Base-by-base conservation (phyloP, 257 asterid species). In the Solanum neorickii region DNA sequence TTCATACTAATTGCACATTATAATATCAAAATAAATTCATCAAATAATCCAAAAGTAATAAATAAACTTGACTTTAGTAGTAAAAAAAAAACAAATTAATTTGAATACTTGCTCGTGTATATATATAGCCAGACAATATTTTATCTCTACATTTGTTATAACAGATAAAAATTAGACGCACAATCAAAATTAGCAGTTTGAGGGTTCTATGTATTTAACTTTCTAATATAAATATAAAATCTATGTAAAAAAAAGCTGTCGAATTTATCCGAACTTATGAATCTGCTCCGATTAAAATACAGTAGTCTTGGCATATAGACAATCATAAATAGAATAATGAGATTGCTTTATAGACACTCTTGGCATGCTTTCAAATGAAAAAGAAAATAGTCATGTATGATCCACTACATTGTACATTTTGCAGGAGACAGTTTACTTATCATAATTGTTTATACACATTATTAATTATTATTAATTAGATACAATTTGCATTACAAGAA, bases 331-430 rank as follows among this genome's bases (percentile, higher is more conserved):
- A 25, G 87, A 84, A 90, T 82, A 85, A 87, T 88, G 82, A 88
- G 85, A 83, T 88, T 91, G 90, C 92, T 89, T 92, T 80, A 84
- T 89, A 70, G 41, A 65, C 74, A 93, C 93, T 91, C 90, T 87
- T 92, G 86, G 94, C 95, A 92, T 93, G 93, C 93, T 88, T 83
- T 46, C 23, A n/a, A 86, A 74, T 91, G 88, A 88, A 83, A 82
- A 89, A 83, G 65, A 31, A 56, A 44, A 77, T 76, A 60, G 20
- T 35, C 39, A 37, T 83, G 59, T 59, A 42, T 44, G 37, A 27
- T 18, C 39, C 82, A 65, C 76, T 35, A 62, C 29, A 31, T 29
- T 41, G 46, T 31, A 65, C 82, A 29, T 80, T 80, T 29, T 18
- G 31, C 47, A 74, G 29, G n/a, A 3, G n/a, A 25, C 69, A 76